These are phyloP conservation scores for Penicillium ucsense DNA, from an alignment of 495 filamentous ascomycete genomes.

Conservation along the genomic window DNA sequence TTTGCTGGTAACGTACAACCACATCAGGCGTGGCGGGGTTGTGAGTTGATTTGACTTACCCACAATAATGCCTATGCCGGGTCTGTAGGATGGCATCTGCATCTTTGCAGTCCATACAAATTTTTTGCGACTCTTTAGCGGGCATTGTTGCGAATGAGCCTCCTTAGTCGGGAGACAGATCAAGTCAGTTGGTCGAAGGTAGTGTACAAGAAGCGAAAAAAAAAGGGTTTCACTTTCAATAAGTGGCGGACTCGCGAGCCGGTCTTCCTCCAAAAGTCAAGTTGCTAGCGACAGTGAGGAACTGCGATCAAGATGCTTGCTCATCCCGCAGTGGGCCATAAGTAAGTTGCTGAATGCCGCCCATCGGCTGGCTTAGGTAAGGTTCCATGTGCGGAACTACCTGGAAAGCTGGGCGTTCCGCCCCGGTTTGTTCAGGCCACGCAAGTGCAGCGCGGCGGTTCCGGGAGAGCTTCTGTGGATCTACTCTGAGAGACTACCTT, in stretches of 20 bases:
- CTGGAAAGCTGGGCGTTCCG: slow-evolving; percentile 2
- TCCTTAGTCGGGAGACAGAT: too few relatives aligned
- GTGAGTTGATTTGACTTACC: slow-evolving; percentile 20
- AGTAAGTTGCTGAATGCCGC: too few relatives aligned
- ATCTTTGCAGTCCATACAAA: slow-evolving; percentile 35
- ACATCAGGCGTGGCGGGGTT: neutral
- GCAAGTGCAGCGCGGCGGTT: slow-evolving; percentile 16
- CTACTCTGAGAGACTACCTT: neutral
- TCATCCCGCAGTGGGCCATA: too few relatives aligned
- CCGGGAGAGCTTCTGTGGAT: slow-evolving; percentile 4
- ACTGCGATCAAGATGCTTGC: too few relatives aligned
- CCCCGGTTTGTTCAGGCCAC: slow-evolving; percentile 21
- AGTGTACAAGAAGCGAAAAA: neutral
- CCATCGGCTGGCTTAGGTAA: slow-evolving; percentile 20
- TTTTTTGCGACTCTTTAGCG: slow-evolving; percentile 21
- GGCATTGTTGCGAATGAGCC: slow-evolving; percentile 21
- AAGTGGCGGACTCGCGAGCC: too few relatives aligned
- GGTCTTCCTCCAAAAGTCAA: too few relatives aligned
- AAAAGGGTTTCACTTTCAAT: neutral
- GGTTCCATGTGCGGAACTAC: slow-evolving; percentile 19
- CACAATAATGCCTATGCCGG: slow-evolving; percentile 37
- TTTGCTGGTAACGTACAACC: neutral
- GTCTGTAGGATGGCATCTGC: slow-evolving; percentile 27
- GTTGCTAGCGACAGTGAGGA: too few relatives aligned
- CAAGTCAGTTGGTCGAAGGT: too few relatives aligned